Conservation (phyloP, 2,329 filamentous ascomycete genomes). For the Polytolypa hystricis region DNA sequence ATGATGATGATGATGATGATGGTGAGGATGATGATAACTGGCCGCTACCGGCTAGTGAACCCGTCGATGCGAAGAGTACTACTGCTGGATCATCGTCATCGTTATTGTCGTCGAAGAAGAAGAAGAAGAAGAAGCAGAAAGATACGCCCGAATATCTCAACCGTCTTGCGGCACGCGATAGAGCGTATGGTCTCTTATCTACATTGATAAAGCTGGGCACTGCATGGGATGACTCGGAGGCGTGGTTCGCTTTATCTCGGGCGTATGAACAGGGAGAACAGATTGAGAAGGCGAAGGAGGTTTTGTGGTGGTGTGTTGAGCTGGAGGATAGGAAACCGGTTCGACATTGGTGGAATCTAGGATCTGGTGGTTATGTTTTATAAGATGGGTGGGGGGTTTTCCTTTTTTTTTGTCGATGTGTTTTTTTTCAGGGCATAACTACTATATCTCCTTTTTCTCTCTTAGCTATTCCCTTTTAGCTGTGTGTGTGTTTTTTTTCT, state of each 20-base stretch:
- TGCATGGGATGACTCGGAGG: slow-evolving; percentile 86
- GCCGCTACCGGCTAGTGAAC: neutral
- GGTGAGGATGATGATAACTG: no score
- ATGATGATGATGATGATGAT: neutral
- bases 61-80: neutral
- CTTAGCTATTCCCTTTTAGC: slow-evolving; percentile 11
- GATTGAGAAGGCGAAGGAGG: slow-evolving; percentile 76
- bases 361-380: slow-evolving; percentile 55
- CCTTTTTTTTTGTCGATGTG: slow-evolving; percentile 12
- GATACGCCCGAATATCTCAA: slow-evolving; percentile 60
- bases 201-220: slow-evolving; percentile 72
- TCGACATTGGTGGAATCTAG: slow-evolving; percentile 64
- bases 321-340: slow-evolving; percentile 76
- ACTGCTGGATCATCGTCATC: slow-evolving; percentile 4
- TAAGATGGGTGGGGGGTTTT: slow-evolving; percentile 20
- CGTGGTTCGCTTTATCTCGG: slow-evolving; percentile 79
- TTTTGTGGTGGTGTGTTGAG: slow-evolving; percentile 95
- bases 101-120: no score
- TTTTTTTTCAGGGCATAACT: neutral
- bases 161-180: slow-evolving; percentile 77
- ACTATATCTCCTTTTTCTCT: slow-evolving; percentile 7
- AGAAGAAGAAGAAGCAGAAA: slow-evolving; percentile 16
- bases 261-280: slow-evolving; percentile 83
- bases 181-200: slow-evolving; percentile 74
- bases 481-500: slow-evolving; percentile 6